phyloP scores from a whole-genome alignment of 2,329 filamentous ascomycete genomes.

The Tolypocladium ophioglossoides region DNA sequence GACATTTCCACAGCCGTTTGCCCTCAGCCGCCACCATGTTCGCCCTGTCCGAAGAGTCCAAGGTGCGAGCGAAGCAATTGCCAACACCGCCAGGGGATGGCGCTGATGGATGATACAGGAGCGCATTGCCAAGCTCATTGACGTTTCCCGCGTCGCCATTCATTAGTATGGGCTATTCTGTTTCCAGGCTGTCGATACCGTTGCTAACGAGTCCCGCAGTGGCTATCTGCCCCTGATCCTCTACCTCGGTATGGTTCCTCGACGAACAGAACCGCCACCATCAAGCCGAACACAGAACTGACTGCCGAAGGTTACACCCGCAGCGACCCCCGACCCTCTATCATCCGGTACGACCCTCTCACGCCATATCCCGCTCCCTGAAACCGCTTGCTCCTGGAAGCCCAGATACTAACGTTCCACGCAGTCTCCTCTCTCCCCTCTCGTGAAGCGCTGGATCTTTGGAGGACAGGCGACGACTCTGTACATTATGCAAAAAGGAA shows the following conservation, averaged over 20 bases:
- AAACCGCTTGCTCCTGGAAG: neutral
- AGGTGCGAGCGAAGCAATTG: constrained; percentile 44
- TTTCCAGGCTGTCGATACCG: constrained; percentile 20
- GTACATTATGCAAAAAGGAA: neutral
- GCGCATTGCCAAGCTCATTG: constrained; percentile 94
- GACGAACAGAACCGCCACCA: constrained; percentile 8
- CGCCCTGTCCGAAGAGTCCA: constrained; percentile 87
- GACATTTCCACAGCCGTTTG: constrained; percentile 4
- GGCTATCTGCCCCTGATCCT: constrained; percentile 95
- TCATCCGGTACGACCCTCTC: constrained; percentile 39
- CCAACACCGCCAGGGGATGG: neutral
- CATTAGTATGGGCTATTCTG: constrained; percentile 59
- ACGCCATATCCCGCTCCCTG: neutral
- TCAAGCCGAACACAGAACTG: neutral
- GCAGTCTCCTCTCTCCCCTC: constrained; percentile 53
- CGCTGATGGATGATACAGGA: constrained; percentile 48
- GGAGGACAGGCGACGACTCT: neutral
- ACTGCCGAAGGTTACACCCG: constrained; percentile 67
- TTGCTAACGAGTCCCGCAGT: constrained; percentile 34
- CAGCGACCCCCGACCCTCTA: constrained; percentile 79
- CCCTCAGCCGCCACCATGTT: constrained; percentile 35
- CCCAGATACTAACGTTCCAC: constrained; percentile 10
- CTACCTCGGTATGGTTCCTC: constrained; percentile 64
- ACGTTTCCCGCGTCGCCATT: constrained; percentile 83
- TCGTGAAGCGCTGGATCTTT: constrained; percentile 29